A percentile compares a stretch with the other conserved stretches of the same genome.
Conservation (phyloP, 2,329 filamentous ascomycete genomes). For the Aurifilum marmelostoma region DNA sequence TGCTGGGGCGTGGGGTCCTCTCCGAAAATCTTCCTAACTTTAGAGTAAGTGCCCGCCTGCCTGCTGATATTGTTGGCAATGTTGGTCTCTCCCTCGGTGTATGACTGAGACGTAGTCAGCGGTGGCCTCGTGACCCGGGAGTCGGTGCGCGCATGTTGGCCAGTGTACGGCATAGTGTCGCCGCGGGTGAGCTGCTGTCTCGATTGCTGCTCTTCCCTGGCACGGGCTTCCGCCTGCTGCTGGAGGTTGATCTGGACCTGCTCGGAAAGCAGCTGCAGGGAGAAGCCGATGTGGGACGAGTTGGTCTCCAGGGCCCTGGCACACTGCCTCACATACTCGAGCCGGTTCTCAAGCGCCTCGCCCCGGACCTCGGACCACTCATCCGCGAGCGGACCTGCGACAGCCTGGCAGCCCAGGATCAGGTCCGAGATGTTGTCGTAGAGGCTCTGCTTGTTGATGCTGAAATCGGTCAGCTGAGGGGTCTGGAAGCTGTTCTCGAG, state of each 20-base stretch:
- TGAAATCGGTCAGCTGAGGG: constrained; percentile 85
- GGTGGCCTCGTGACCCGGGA: constrained; percentile 56
- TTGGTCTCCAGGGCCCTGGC: constrained; percentile 82
- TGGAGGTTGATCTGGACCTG: constrained; percentile 66
- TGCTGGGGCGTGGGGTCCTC: constrained; percentile 61
- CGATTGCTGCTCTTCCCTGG: constrained; percentile 50
- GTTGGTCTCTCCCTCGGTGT: constrained; percentile 61
- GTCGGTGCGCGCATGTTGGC: constrained; percentile 58
- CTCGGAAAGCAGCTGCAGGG: constrained; percentile 84
- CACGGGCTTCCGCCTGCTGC: constrained; percentile 49
- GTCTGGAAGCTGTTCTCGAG: constrained; percentile 79
- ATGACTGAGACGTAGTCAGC: constrained; percentile 63
- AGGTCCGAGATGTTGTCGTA: constrained; percentile 95
- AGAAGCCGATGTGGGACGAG: constrained; percentile 84
- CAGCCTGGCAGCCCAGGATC: constrained; percentile 82
- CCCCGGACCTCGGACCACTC: constrained; percentile 95
- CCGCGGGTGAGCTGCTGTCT: constrained; percentile 59
- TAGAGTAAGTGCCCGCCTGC: constrained; percentile 57
- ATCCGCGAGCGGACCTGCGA: constrained; percentile 88
- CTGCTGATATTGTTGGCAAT: constrained; percentile 57
- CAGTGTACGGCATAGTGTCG: constrained; percentile 60
- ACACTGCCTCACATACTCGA: constrained; percentile 78
- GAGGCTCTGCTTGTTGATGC: constrained; percentile 85
- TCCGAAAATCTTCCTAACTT: constrained; percentile 68
- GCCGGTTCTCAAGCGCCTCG: constrained; percentile 82